phyloP scores from a whole-genome alignment of 2,329 filamentous ascomycete genomes.

The Penicillium sp. region DNA sequence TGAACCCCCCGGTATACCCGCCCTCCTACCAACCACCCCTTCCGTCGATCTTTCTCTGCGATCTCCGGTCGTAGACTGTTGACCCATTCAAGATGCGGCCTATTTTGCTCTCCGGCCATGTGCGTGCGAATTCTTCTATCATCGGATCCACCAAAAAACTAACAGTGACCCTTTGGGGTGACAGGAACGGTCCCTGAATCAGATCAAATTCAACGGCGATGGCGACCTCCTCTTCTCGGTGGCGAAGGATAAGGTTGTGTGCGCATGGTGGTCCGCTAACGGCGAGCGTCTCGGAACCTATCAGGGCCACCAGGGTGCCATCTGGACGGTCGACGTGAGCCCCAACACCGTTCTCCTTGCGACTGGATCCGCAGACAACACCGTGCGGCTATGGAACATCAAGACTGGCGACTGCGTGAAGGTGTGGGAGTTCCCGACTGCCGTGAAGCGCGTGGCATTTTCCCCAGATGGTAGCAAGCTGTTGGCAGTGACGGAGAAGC shows the following conservation, averaged over 20 bases:
- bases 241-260: slow-evolving; percentile 93
- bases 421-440: slow-evolving; percentile 95
- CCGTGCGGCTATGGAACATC: slow-evolving; percentile 94
- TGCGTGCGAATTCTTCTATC: slow-evolving; percentile 39
- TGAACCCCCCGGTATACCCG: slow-evolving; percentile 29
- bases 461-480: slow-evolving; percentile 86
- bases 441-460: slow-evolving; percentile 97
- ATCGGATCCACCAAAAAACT: slow-evolving; percentile 23
- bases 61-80: slow-evolving; percentile 20
- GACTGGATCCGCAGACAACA: slow-evolving; percentile 96
- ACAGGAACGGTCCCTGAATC: slow-evolving; percentile 85
- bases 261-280: slow-evolving; percentile 96
- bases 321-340: slow-evolving; percentile 98
- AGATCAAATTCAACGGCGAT: slow-evolving; percentile 93
- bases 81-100: slow-evolving; percentile 73
- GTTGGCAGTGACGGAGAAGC: slow-evolving; percentile 95
- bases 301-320: slow-evolving; percentile 91
- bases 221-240: slow-evolving; percentile 96
- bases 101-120: slow-evolving; percentile 91
- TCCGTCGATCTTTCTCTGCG: slow-evolving; percentile 21
- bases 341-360: slow-evolving; percentile 87
- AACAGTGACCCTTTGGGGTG: slow-evolving; percentile 17
- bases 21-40: slow-evolving; percentile 18
- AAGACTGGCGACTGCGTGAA: slow-evolving; percentile 89
- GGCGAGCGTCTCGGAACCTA: slow-evolving; percentile 97